phyloP scores from a whole-genome alignment of 116 monocot genomes.

The Zostera marina region DNA sequence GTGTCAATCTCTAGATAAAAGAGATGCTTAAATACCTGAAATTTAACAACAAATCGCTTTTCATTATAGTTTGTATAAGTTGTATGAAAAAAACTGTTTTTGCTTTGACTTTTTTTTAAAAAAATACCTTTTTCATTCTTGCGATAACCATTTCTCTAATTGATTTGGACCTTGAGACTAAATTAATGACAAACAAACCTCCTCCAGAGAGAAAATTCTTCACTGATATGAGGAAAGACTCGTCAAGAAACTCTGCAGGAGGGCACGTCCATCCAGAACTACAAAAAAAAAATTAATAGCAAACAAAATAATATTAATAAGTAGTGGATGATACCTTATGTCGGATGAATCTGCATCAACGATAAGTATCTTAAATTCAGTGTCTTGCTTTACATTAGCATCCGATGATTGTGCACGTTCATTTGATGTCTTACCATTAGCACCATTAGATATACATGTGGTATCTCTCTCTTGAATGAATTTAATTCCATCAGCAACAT shows the following conservation, averaged over 20 bases:
- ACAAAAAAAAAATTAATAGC: slow-evolving; percentile 1
- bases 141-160: slow-evolving; percentile 47
- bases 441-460: neutral
- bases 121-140: slow-evolving; percentile 57
- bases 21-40: slow-evolving; percentile 56
- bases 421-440: neutral
- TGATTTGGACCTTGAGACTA: slow-evolving; percentile 64
- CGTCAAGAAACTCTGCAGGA: slow-evolving; percentile 62
- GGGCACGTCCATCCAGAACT: slow-evolving; percentile 11
- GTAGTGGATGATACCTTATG: slow-evolving; percentile 26
- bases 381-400: slow-evolving; percentile 9
- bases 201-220: slow-evolving; percentile 47
- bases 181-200: slow-evolving; percentile 70
- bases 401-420: slow-evolving; percentile 1
- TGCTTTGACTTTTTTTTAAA: neutral
- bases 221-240: slow-evolving; percentile 49
- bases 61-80: neutral
- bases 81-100: neutral
- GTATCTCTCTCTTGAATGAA: slow-evolving; percentile 28
- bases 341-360: slow-evolving; percentile 94
- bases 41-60: neutral
- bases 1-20: slow-evolving; percentile 73
- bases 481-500: slow-evolving; percentile 68
- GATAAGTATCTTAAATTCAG: slow-evolving; percentile 40
- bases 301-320: neutral